Evolutionary conservation across 495 filamentous ascomycete species (phyloP), one percentile per base, ranked within the genome.

Genomic region (Lophium mytilinum): DNA sequence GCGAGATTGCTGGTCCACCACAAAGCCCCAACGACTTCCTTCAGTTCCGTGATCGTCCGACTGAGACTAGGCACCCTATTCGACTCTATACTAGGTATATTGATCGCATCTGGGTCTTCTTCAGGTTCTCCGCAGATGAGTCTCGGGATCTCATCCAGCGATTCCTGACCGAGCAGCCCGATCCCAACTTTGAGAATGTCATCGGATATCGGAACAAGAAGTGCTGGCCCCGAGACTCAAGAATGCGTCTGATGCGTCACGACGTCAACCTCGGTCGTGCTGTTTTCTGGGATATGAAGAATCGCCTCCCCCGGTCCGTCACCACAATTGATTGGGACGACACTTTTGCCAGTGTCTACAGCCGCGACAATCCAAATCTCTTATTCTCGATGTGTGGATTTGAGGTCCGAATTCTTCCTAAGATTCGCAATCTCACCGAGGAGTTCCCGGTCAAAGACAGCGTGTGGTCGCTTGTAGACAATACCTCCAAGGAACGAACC

Each of bases 321-420:
- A 97, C 94, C 0, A 97, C 94, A 0, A 93, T 97, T 56, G 94
- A 99, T 55, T 99, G 94, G 94, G 94, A 97, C 68, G 94, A 99
- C 69, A 97, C 92, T 0, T 99, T 99, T 66, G 84, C 90, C n/a
- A 96, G 92, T 59, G 94, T 99, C 12, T 99, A 99, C 75, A 96
- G 92, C 73, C 83, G 89, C 64, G 93, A 99, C 73, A 99, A 99
- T 65, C 94, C 94, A 6, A 99, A 99, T 64, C 72, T 99, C 21
- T 76, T 99, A 14, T 99, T 94, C 78, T 94, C 91, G 1, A 99
- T 99, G 94, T 90, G 83, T 63, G 94, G 94, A 9, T 99, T 99
- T 58, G 94, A 99, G 72, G 94, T 99, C 50, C 85, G 94, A 46
- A 93, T 99, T 67, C 75, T 99, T 57, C 94, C 94, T 10, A 99